Evolutionary conservation across 176 grass and related monocot species (phyloP), one percentile per base, ranked within the genome.

Genomic region (Hsuehochloa calcarea): DNA sequence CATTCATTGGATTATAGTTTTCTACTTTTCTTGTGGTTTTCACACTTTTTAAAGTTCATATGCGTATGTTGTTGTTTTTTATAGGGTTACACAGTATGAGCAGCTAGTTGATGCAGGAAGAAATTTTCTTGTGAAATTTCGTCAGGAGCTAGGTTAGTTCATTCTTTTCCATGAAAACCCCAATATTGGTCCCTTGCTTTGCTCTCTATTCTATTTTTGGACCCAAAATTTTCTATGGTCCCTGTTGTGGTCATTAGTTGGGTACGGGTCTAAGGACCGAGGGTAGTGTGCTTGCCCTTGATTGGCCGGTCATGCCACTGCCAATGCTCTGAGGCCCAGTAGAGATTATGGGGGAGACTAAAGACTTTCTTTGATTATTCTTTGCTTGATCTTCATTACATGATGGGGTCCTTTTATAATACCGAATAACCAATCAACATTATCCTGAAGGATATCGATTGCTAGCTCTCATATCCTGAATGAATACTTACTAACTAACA

Each of bases 51-150:
- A 34, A 14, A 50, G 20, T 31, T 35, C 1, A 66, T 51, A n/a
- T 44, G 0, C 17, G 10, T 0, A 27, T 44, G 72, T 39, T 68
- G 17, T 69, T 71, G 58, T 82, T 44, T 4, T 50, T 19, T 15
- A 70, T 51, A 94, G 92, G 54, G 66, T 89, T 77, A 52, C 86
- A 9, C 68, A 89, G 38, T 65, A 86, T 87, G 92, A 94, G 50
- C 86, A 94, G 62, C 86, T 91, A 67, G 86, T 87, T 80, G 88
- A 84, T 75, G 78, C 67, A 17, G 92, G 86, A 88, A 91, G 89
- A 63, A 81, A 23, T 27, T 84, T 89, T 91, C 79, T 94, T 78
- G 29, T 72, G 27, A 82, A 55, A 64, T 94, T 91, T 60, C 52
- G 60, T 73, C 78, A 76, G 60, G 82, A 75, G 79, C 68, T 91